These are phyloP conservation scores for Neoboletus magnificus DNA, from an alignment of 768 basidiomycete genomes.

Conservation along the genomic window DNA sequence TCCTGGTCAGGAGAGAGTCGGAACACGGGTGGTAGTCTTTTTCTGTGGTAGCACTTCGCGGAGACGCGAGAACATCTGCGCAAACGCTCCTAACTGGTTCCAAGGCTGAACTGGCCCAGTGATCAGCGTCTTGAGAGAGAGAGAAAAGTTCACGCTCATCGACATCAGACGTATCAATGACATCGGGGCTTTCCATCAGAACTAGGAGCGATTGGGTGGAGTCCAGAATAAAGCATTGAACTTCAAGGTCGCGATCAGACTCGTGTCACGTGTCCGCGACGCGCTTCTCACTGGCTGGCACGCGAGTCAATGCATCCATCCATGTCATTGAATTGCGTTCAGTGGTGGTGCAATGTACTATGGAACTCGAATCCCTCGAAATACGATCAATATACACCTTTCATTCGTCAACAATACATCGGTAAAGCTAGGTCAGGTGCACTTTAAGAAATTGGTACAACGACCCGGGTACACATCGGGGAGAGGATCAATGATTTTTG, in stretches of 20 bases:
- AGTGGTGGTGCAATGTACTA: not conserved
- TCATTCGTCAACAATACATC: conserved; percentile 18
- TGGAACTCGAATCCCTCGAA: not conserved
- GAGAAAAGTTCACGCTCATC: conserved; percentile 53
- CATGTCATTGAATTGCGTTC: no score
- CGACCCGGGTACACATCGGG: not conserved
- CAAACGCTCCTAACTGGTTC: not conserved
- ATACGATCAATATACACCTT: conserved; percentile 10
- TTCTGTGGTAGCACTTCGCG: not conserved
- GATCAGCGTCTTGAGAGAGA: conserved; percentile 12
- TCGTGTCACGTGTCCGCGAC: conserved; percentile 22
- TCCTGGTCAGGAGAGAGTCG: not conserved
- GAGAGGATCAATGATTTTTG: not conserved
- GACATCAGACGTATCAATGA: conserved; percentile 61
- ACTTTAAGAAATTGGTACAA: conserved; percentile 8
- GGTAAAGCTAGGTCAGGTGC: conserved; percentile 1
- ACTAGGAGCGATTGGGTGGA: not conserved
- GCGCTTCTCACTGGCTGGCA: no score
- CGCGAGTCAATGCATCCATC: no score
- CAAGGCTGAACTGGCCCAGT: not conserved
- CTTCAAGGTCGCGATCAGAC: not conserved
- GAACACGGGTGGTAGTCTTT: not conserved
- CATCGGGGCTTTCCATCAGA: conserved; percentile 32
- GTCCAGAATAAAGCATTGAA: not conserved
- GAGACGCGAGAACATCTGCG: not conserved